Evolutionary conservation across 306 rosid genomes (phyloP), one percentile per base, ranked within the genome.

Genomic region (Rosa lucieae): DNA sequence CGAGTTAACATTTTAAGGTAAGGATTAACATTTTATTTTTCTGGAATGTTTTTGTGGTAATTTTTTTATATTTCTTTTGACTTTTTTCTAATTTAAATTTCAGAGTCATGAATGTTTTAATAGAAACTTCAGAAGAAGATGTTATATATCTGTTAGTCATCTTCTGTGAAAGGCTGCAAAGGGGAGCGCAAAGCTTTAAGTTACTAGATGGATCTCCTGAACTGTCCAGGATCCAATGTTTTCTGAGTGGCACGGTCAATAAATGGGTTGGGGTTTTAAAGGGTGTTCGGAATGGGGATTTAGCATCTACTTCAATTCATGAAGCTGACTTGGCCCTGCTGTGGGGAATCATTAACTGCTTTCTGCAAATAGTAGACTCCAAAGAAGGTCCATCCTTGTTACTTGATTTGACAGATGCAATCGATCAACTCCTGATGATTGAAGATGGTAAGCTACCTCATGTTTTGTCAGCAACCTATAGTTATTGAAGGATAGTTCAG

Each of bases 331-430:
- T 92, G 86, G 88, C 93, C 80, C 65, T 87, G 69, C 82, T 90
- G 35, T 95, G 98, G 98, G 99, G 95, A 80, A 75, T 81, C 17
- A 82, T 95, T 53, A 90, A 59, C 66, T 95, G 97, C 87, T 87
- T 87, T 87, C 89, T 97, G 21, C 75, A 82, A 51, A 80, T 90
- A 87, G 74, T 85, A 21, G 82, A 84, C 56, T 80, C 74, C 70
- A 74, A 83, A 52, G 79, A 65, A 80, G 79, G 76, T 71, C 74
- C 87, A 59, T 89, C 94, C 55, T 82, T 84, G 83, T 74, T 92
- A 72, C 61, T 87, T 76, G 83, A 89, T 83, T 88, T 95, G 53
- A 65, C 89, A 48, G 88, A 89, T 85, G 91, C 89, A 74, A 73
- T 84, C 72, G 94, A 92, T 84, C 86, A 77, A 63, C 83, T 87